Base-by-base conservation (phyloP, 352 stramenopile species). In the Globisporangium recalcitrans region DNA sequence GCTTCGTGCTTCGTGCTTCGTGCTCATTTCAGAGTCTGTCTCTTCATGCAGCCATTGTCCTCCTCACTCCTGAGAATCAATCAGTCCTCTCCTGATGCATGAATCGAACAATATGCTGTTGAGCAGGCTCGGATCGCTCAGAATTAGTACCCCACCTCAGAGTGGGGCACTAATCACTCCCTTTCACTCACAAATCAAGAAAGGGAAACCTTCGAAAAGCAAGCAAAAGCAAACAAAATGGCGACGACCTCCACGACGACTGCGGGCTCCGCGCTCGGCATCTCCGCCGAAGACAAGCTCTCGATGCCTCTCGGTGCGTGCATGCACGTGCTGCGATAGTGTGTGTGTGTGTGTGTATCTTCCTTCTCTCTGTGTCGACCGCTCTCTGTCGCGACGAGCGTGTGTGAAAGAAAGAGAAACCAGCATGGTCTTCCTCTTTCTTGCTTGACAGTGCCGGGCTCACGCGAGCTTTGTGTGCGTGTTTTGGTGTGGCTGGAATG, bases 231-330 rank as follows among this genome's bases (percentile, higher is more conserved):
- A 59, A 47, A 10, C 22, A 65, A 21, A 3, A 54, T 52, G 52
- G 34, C 52, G 40, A 57, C 52, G 16, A 66, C 29, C 31, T 40
- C 46, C n/a, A 36, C 49, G 36, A 53, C 56, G 26, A 48, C 29
- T 36, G 57, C 65, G 52, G 58, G 52, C 34, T 85, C 82, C 60
- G 68, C 75, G 44, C 55, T 87, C 51, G 75, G 75, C 27, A 81
- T 85, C 54, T 82, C 77, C 21, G 54, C 77, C 9, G 77, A 87
- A 63, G 68, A 87, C 62, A 76, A 87, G 67, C 75, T 87, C 29
- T 60, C 73, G 7, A 72, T 85, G 52, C 73, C 75, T 42, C 72
- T 87, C 19, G 77, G 77, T 87, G 58, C 36, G 65, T 68, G 11
- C 21, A 19, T 51, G n/a, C 26, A 22, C 22, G 22, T 31, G 46